These are phyloP conservation scores for Fusarium anguioides DNA, from an alignment of 2,329 filamentous ascomycete genomes.

Conservation along the genomic window DNA sequence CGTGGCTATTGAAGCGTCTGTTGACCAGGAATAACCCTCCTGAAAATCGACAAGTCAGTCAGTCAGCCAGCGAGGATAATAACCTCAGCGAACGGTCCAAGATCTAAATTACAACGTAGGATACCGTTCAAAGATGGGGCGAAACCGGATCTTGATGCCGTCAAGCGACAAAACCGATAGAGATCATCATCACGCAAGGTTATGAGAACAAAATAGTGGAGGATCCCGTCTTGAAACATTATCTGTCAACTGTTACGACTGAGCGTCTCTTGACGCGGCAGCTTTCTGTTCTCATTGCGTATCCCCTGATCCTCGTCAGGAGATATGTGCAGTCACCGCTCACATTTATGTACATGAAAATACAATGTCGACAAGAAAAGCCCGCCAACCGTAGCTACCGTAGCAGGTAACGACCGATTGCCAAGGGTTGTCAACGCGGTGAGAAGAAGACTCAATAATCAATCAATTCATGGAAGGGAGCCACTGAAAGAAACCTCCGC, in stretches of 20 bases:
- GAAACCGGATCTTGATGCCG: conserved; percentile 27
- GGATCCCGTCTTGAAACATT: conserved; percentile 13
- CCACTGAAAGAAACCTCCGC: conserved; percentile 14
- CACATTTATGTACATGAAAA: neutral
- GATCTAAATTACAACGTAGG: conserved; percentile 19
- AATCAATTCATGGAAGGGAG: neutral
- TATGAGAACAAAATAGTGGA: conserved; percentile 26
- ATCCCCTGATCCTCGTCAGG: conserved; percentile 29
- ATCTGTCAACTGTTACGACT: neutral
- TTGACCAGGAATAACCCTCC: neutral
- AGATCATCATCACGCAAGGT: conserved; percentile 31
- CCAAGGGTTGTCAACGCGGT: conserved; percentile 26
- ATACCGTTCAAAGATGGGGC: conserved; percentile 1
- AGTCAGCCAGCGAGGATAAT: neutral
- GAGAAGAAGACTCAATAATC: conserved; percentile 6
- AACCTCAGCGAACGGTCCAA: conserved; percentile 11
- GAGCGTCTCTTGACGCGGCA: neutral
- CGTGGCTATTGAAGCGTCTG: neutral
- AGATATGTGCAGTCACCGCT: conserved; percentile 25
- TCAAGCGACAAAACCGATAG: conserved; percentile 15
- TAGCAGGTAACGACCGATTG: conserved; percentile 11
- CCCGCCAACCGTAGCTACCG: conserved; percentile 25
- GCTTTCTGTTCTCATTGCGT: neutral
- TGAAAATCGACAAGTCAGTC: neutral
- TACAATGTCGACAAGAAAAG: conserved; percentile 6